phyloP scores from a whole-genome alignment of 2,329 filamentous ascomycete species.

The Neopestalotiopsis clavispora region DNA sequence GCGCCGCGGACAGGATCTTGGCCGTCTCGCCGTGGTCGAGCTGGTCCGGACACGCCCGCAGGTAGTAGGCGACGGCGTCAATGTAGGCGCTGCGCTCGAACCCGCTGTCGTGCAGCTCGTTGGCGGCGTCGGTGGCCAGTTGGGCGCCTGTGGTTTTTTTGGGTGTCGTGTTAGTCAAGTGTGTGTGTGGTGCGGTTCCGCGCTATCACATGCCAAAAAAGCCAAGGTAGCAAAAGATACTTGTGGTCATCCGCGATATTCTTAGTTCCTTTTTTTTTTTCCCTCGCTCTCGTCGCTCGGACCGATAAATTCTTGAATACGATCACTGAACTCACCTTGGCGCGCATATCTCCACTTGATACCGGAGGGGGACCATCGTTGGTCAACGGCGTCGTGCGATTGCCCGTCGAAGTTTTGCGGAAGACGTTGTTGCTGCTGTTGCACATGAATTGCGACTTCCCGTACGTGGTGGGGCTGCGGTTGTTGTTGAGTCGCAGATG shows the following conservation, averaged over 20 bases:
- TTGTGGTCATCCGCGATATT: not conserved
- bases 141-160: conserved; percentile 15
- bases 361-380: conserved; percentile 18
- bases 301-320: not conserved
- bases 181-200: no score
- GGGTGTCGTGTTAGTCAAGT: not conserved
- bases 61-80: conserved; percentile 21
- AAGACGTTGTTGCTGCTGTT: conserved; percentile 3
- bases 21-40: conserved; percentile 19
- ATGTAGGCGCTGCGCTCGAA: conserved; percentile 22
- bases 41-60: conserved; percentile 19
- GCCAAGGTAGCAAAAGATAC: not conserved
- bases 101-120: conserved; percentile 17
- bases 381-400: conserved; percentile 14
- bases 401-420: conserved; percentile 10
- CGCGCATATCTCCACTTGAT: conserved; percentile 23
- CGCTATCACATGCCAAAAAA: conserved; percentile 14
- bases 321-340: conserved; percentile 17
- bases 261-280: not conserved
- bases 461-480: not conserved
- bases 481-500: not conserved
- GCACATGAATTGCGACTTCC: not conserved
- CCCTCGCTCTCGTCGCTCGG: not conserved
- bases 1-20: conserved; percentile 18
- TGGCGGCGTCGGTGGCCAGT: conserved; percentile 16